These are phyloP conservation scores for Colletotrichum lentis DNA, from an alignment of 2,329 filamentous ascomycete genomes.

Conservation along the genomic window DNA sequence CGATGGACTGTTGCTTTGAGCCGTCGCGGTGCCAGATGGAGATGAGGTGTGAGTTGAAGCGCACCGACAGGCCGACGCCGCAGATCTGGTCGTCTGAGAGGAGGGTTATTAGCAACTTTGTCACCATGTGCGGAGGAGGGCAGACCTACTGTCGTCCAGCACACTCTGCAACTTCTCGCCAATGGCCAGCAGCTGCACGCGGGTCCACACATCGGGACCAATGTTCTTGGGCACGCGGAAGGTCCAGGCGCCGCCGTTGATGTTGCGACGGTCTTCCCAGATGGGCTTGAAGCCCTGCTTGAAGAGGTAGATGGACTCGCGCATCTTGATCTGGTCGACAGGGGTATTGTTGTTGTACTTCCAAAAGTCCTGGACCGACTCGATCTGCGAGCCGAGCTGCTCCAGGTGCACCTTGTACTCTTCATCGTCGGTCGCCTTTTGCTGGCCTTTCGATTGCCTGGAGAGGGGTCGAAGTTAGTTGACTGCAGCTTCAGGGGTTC, in stretches of 20 bases:
- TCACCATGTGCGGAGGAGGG: not conserved
- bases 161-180: constrained; percentile 81
- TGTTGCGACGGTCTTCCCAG: constrained; percentile 88
- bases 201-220: constrained; percentile 80
- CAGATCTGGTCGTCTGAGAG: constrained; percentile 82
- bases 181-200: constrained; percentile 81
- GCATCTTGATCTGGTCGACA: constrained; percentile 77
- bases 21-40: constrained; percentile 93
- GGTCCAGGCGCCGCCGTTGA: constrained; percentile 87
- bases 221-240: constrained; percentile 84
- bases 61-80: constrained; percentile 84
- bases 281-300: constrained; percentile 79
- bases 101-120: constrained; percentile 25
- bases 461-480: not conserved
- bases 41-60: constrained; percentile 89
- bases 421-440: constrained; percentile 49
- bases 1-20: constrained; percentile 79
- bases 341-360: constrained; percentile 84
- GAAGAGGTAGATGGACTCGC: constrained; percentile 81
- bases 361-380: constrained; percentile 87
- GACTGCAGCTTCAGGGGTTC: constrained; percentile 1
- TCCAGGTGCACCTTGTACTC: constrained; percentile 66
- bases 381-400: constrained; percentile 71
- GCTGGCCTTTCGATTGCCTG: constrained; percentile 57
- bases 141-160: constrained; percentile 69